Evolutionary conservation across 2,329 filamentous ascomycete species (phyloP).

Genomic region (Davidsoniella eucalypti): DNA sequence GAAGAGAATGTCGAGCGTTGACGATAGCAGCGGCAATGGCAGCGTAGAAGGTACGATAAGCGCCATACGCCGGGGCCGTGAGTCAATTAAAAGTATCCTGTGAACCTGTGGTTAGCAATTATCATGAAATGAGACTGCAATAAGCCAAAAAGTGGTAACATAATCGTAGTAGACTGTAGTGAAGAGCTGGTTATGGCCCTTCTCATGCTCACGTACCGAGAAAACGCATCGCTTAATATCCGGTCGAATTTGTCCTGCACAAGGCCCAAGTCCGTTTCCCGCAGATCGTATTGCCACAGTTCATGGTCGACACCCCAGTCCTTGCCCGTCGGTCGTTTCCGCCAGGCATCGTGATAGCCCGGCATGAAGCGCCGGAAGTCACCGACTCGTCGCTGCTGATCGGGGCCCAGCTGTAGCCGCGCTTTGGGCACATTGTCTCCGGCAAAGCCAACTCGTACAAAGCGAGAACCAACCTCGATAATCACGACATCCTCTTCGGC

Average conservation of each 20-base stretch:
- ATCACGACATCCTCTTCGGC: conserved; percentile 74
- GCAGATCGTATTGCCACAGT: conserved; percentile 64
- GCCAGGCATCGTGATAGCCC: conserved; percentile 32
- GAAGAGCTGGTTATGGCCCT: conserved; percentile 16
- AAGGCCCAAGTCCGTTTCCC: conserved; percentile 57
- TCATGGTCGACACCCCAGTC: conserved; percentile 51
- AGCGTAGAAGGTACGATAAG: conserved; percentile 63
- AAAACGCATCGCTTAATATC: conserved; percentile 63
- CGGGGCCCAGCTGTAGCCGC: conserved; percentile 53
- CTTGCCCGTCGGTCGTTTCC: conserved; percentile 27
- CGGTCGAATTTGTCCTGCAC: conserved; percentile 79
- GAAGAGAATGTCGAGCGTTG: conserved; percentile 64
- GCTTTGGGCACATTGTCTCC: conserved; percentile 66
- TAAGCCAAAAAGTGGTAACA: neutral
- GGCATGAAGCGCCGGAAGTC: conserved; percentile 61
- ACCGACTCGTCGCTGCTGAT: conserved; percentile 59
- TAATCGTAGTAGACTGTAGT: conserved; percentile 1
- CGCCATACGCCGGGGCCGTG: conserved; percentile 56
- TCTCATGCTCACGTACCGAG: conserved; percentile 42
- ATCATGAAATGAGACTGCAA: neutral
- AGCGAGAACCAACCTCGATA: conserved; percentile 66
- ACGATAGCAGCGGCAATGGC: conserved; percentile 61
- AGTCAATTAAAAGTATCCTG: conserved; percentile 53
- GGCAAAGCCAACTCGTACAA: conserved; percentile 68
- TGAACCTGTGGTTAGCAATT: conserved; percentile 6